Evolutionary conservation across 257 asterid genomes (phyloP), one percentile per base, ranked within the genome.

Genomic region (Ligustrum vulgare): DNA sequence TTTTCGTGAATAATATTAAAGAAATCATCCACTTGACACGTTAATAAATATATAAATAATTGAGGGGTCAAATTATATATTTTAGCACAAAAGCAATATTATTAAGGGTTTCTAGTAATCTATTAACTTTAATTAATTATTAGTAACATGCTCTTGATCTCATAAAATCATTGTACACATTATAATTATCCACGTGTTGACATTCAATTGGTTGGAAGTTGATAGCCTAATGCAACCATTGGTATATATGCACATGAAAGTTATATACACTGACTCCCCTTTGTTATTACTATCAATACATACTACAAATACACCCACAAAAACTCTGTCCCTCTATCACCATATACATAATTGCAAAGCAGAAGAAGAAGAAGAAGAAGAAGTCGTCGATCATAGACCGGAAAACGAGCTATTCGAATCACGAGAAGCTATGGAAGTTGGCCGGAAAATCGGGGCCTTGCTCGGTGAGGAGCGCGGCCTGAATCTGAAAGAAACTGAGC

Each of bases 71-170:
- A 70, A 78, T 36, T 62, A 73, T 72, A 82, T 62, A 77, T 70
- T 72, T 60, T 73, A 71, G 72, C 51, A 62, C 73, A 45, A 68
- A 83, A 70, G 60, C 20, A 28, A 28, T 28, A 23, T 62, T 63
- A 65, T 41, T 23, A 62, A 75, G 76, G 64, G 64, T 32, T 72
- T 72, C 32, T 32, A 54, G 72, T 23, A 39, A 75, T 56, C 75
- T 72, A 80, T 65, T 51, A 28, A 60, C 68, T 80, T 72, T 71
- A 83, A 82, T 79, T 83, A 84, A 82, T 78, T 43, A 43, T 78
- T 81, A 84, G 91, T 83, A 90, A 90, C 96, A 87, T 92, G 96
- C 86, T 75, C 82, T 79, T 86, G 97, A 90, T 90, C 96, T 91
- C 81, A 84, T 47, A 84, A 79, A 80, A 84, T 86, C 88, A 78